Percentiles rank a stretch among this genome's conserved stretches.
These are phyloP conservation scores for Cadophora sp. DNA, from an alignment of 2,329 filamentous ascomycete genomes.

Conservation along the genomic window DNA sequence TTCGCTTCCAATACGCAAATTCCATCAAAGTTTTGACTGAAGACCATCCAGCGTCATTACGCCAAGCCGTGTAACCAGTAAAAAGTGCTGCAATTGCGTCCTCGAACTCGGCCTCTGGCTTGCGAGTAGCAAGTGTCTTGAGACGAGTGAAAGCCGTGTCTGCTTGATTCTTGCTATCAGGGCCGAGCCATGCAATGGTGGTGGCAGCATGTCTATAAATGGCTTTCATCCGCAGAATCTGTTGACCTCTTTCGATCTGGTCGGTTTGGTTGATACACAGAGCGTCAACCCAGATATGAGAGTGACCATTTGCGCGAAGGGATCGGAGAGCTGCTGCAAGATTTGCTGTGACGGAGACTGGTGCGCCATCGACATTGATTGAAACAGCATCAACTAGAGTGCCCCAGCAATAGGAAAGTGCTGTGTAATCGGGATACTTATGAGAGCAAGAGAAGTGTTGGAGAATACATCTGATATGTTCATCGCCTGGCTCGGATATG, in stretches of 20 bases:
- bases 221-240: constrained; percentile 20
- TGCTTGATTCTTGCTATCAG: neutral
- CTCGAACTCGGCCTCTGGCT: constrained; percentile 3
- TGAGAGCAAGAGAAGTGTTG: constrained; percentile 7
- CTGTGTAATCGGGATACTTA: constrained; percentile 10
- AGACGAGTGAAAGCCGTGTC: constrained; percentile 1
- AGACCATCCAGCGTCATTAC: constrained; percentile 10
- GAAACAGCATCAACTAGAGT: constrained; percentile 5
- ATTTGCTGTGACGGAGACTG: constrained; percentile 21
- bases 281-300: constrained; percentile 27
- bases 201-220: constrained; percentile 21
- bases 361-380: constrained; percentile 16
- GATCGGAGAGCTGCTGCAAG: constrained; percentile 24
- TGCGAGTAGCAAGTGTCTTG: neutral
- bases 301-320: constrained; percentile 16
- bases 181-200: constrained; percentile 24
- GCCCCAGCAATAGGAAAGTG: constrained; percentile 25
- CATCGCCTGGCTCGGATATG: neutral
- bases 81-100: neutral
- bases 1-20: constrained; percentile 14
- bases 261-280: constrained; percentile 31
- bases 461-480: neutral
- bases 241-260: constrained; percentile 19
- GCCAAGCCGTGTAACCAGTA: neutral
- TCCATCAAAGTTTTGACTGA: constrained; percentile 2